Conservation (phyloP, 176 grass and related monocot genomes). For the Pontederia crassipes region DNA sequence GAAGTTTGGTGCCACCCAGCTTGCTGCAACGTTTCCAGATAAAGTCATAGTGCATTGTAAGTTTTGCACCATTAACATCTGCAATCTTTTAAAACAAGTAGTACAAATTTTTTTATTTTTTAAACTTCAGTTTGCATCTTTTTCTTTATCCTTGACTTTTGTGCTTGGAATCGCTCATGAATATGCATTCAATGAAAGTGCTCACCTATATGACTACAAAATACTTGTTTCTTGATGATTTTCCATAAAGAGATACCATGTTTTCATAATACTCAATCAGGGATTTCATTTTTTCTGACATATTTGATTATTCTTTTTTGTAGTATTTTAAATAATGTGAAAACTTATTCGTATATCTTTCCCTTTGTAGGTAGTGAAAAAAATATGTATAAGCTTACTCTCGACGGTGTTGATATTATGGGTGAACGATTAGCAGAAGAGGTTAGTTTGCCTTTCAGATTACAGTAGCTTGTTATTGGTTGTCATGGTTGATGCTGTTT, state of each 20-base stretch:
- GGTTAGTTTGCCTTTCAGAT: slow-evolving; percentile 36
- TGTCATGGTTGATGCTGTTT: neutral
- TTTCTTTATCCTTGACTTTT: too few species aligned
- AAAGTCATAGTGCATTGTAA: slow-evolving; percentile 94
- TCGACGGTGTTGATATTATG: slow-evolving; percentile 97
- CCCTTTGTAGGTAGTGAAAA: slow-evolving; percentile 54
- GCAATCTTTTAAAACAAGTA: neutral
- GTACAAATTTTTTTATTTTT: neutral
- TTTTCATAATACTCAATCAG: too few species aligned
- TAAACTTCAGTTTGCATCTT: too few species aligned
- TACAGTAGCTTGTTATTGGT: neutral
- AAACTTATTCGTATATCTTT: slow-evolving; percentile 44
- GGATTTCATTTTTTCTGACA: too few species aligned
- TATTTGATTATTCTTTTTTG: neutral
- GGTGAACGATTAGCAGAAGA: slow-evolving; percentile 84
- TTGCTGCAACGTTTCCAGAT: slow-evolving; percentile 42
- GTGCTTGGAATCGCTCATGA: too few species aligned
- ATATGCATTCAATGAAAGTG: too few species aligned
- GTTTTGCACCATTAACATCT: slow-evolving; percentile 3
- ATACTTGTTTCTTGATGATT: too few species aligned
- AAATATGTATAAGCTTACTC: slow-evolving; percentile 79
- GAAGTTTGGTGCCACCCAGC: slow-evolving; percentile 76
- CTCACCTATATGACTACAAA: too few species aligned
- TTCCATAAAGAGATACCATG: too few species aligned
- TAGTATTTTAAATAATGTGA: slow-evolving; percentile 42